Base-by-base conservation (phyloP, 2,329 filamentous ascomycete species). In the Exophiala spinifera region DNA sequence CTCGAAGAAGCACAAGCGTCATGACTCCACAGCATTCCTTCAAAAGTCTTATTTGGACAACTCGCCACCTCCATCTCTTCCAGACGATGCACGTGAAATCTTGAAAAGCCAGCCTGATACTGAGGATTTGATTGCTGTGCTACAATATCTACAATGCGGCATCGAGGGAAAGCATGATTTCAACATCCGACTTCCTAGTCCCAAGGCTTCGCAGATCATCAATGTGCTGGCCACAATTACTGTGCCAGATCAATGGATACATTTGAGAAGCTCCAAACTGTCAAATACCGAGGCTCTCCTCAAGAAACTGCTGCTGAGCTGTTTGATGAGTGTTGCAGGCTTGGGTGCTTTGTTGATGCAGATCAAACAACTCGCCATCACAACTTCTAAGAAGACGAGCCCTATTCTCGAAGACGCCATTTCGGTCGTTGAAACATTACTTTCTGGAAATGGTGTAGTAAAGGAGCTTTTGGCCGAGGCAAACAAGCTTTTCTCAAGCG, bases 191-290 rank as follows among this genome's bases (percentile, higher is more conserved):
- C 69, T 75, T 2, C 85, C 89, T 3, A 80, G 80, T 28, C 85
- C 91, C 1, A 74, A 83, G 57, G 82, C 84, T 53, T 84, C 89
- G 17, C 88, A 91, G 63, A 82, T 96, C 28, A 76, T 92, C 49
- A 85, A 91, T 65, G 74, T 82, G 2, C 73, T 99, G 33, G 83
- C 95, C 55, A 85, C 81, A 14, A 82, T 85, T 28, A 91, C 88
- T 21, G 75, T 90, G 6, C 88, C 89, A 1, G 88, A 91, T 66
- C 95, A 92, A 70, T 97, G 94, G 92, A n/a, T 47, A 17, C 47
- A 49, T 43, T 45, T 60, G 33, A 46, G 46, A 15, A 25, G 33
- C 19, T n/a, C 34, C 11, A 48, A 37, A 10, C 47, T 64, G 14
- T 46, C 52, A 1, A 44, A 49, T n/a, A 15, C 39, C 13, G 42